Evolutionary conservation across 108 stramenopile genomes (phyloP), one percentile per base, ranked within the genome.

Genomic region (Aureococcus anophagefferens): DNA sequence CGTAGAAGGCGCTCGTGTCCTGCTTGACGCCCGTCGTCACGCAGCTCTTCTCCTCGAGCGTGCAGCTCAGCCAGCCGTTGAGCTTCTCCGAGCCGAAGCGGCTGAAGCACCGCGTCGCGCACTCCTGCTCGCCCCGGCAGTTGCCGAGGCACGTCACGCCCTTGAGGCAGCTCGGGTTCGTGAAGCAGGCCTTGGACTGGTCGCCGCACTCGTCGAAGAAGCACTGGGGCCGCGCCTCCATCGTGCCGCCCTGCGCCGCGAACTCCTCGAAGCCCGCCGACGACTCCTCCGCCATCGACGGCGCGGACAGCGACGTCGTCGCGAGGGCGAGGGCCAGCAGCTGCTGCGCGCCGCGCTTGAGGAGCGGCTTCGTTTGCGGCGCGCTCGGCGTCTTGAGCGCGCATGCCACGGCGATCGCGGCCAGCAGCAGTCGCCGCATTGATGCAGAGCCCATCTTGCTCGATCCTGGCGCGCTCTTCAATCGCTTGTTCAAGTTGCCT

Each of bases 81-180:
- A 92, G 72, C 74, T 88, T 80, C 67, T 83, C 83, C 25, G 78
- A 80, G 4, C 89, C 86, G 68, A 81, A 90, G 73, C 89, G 87
- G 33, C 88, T 88, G 83, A 92, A 92, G 78, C 91, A 90, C 64
- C 88, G 85, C 7, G 89, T 92, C 45, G 89, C 88, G 75, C 89
- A 89, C 31, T 81, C 77, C 77, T 93, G 91, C 71, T 94, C 92
- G 21, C 92, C 94, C 76, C 92, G 92, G 87, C 94, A 94, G 35
- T 90, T 72, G 29, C 94, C 94, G 18, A 94, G 70, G 70, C 94
- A 94, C 51, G 51, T 59, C 7, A 59, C 25, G 51, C 51, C 74
- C 75, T 77, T 77, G 63, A 77, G 45, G 71, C 77, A 77, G 46
- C 70, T 72, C 18, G 74, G 74, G 64, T 77, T 75, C 32, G 77